Percentiles rank a stretch among this genome's conserved stretches.
These are phyloP conservation scores for Chondrus crispus DNA, from an alignment of 23 red algal species.

Conservation along the genomic window DNA sequence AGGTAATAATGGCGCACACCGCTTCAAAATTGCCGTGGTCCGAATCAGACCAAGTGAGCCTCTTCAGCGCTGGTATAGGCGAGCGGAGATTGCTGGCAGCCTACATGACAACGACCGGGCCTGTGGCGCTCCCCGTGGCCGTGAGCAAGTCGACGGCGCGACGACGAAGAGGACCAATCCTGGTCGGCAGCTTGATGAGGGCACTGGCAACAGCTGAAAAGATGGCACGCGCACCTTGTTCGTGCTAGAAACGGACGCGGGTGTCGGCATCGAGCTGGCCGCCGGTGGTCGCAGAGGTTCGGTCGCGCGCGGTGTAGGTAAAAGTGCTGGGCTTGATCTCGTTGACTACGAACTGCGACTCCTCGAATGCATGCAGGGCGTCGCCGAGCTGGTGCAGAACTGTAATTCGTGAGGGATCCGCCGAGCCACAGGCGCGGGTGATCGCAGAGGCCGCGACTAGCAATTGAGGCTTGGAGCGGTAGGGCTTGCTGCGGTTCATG, in stretches of 20 bases:
- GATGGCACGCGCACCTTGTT: conserved; percentile 42
- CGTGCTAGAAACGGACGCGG: conserved; percentile 9
- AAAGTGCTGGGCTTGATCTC: conserved; percentile 16
- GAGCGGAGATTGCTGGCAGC: conserved; percentile 33
- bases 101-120: conserved; percentile 42
- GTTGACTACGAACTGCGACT: conserved; percentile 39
- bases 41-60: conserved; percentile 10
- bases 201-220: conserved; percentile 6
- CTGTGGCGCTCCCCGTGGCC: conserved; percentile 14
- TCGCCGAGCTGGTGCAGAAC: conserved; percentile 58
- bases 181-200: conserved; percentile 26
- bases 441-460: conserved; percentile 49
- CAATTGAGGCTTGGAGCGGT: conserved; percentile 43
- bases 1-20: conserved; percentile 26
- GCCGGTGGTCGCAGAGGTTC: background rate
- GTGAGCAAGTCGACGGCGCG: conserved; percentile 43
- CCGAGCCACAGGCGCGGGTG: conserved; percentile 43
- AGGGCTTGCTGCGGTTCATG: conserved; percentile 22
- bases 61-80: conserved; percentile 33
- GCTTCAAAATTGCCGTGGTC: conserved; percentile 44
- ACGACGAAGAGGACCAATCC: conserved; percentile 42
- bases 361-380: conserved; percentile 41
- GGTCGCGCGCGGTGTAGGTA: background rate
- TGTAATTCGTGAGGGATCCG: conserved; percentile 41
- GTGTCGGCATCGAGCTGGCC: conserved; percentile 41